Evolutionary conservation across 1,284 basidiomycete genomes (phyloP).

Genomic region (Taiwanofungus camphoratus): DNA sequence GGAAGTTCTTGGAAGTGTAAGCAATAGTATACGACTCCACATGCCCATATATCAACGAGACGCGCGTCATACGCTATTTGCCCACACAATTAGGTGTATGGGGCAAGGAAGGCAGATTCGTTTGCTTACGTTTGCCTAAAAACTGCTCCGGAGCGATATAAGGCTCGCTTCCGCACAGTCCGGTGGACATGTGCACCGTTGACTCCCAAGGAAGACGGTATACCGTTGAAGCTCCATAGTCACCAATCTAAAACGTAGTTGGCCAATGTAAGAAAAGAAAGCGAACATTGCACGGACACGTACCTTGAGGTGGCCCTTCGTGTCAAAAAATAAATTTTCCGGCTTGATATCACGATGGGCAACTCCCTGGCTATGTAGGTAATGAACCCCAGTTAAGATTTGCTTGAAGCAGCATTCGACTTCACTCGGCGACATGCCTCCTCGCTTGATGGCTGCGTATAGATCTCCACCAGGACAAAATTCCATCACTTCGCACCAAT

Average conservation of each 20-base stretch:
- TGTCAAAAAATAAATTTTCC: constrained; percentile 94
- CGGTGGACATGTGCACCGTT: constrained; percentile 95
- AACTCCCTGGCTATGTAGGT: constrained; percentile 93
- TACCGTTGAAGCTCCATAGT: constrained; percentile 97
- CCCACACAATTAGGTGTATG: constrained; percentile 24
- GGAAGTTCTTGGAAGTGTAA: constrained; percentile 95
- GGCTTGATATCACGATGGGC: constrained; percentile 98
- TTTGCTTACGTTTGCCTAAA: constrained; percentile 83
- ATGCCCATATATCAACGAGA: constrained; percentile 97
- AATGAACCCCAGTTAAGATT: constrained; percentile 83
- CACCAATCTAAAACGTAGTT: constrained; percentile 69
- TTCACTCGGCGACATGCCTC: constrained; percentile 90
- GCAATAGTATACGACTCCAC: constrained; percentile 97
- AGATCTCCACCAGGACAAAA: constrained; percentile 97
- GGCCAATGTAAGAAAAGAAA: constrained; percentile 8
- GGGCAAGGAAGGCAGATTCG: constrained; percentile 21
- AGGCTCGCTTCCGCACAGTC: constrained; percentile 94
- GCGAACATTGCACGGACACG: constrained; percentile 11
- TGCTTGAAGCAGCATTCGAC: constrained; percentile 99
- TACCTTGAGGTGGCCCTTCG: constrained; percentile 90
- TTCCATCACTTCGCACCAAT: constrained; percentile 99
- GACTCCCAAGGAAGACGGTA: constrained; percentile 98
- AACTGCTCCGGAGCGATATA: constrained; percentile 99
- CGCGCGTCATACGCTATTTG: constrained; percentile 90
- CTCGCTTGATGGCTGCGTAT: constrained; percentile 97